phyloP scores from a whole-genome alignment of 2,329 filamentous ascomycete genomes.

The Macrophomina tecta region DNA sequence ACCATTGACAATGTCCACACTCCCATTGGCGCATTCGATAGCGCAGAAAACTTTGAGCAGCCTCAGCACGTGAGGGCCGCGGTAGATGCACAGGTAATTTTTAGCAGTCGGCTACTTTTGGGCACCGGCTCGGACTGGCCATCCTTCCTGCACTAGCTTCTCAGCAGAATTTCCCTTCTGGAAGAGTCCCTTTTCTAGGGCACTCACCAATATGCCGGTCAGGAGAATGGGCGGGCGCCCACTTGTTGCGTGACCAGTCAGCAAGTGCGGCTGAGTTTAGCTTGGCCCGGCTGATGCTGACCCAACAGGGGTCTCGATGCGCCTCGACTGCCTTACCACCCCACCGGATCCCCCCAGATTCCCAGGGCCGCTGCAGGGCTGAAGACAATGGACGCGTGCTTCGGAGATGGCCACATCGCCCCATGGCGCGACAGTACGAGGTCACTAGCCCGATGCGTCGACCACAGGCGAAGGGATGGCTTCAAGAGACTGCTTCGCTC shows the following conservation, averaged over 20 bases:
- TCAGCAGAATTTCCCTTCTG: not conserved
- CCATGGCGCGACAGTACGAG: not conserved
- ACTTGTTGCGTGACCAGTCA: too few relatives aligned
- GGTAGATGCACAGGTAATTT: not conserved
- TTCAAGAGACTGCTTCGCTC: not conserved
- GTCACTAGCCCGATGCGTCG: not conserved
- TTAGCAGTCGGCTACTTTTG: not conserved
- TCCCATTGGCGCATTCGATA: not conserved
- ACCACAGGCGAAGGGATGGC: not conserved
- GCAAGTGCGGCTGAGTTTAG: slow-evolving; percentile 3
- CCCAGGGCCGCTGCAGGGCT: not conserved
- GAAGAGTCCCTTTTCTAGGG: not conserved
- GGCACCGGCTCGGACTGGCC: not conserved
- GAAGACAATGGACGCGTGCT: slow-evolving; percentile 5
- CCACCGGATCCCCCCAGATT: slow-evolving; percentile 11
- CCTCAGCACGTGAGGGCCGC: not conserved
- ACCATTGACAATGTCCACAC: slow-evolving; percentile 4
- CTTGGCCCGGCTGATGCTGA: not conserved
- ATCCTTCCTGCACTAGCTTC: not conserved
- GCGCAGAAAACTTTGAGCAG: not conserved
- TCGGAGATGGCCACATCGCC: not conserved
- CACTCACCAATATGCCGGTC: not conserved
- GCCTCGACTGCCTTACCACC: not conserved
- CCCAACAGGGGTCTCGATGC: slow-evolving; percentile 1
- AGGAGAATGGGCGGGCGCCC: not conserved